phyloP scores from a whole-genome alignment of 805 yeast species.

The Yamadazyma nakazawae region DNA sequence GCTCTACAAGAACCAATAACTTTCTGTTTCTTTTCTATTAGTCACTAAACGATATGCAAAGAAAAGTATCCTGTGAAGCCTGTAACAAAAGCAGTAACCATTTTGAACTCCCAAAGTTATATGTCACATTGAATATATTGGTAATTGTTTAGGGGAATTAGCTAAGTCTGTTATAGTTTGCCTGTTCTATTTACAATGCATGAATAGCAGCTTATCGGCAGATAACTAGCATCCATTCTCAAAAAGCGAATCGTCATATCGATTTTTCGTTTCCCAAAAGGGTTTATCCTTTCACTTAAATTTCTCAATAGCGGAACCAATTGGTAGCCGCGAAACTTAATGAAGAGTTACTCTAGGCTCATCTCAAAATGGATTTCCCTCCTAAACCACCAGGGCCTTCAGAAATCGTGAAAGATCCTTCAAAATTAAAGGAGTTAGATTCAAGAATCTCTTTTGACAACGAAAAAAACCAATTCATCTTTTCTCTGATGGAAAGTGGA shows the following conservation, averaged over 20 bases:
- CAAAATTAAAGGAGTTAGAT: slow-evolving; percentile 18
- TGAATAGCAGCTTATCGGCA: too few relatives aligned
- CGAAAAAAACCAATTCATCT: slow-evolving; percentile 19
- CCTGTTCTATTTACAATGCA: too few relatives aligned
- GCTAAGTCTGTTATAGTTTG: too few relatives aligned
- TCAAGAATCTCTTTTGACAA: slow-evolving; percentile 24
- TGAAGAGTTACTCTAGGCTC: background rate
- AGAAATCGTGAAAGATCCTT: slow-evolving; percentile 13
- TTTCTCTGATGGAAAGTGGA: slow-evolving; percentile 13
- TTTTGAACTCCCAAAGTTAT: background rate
- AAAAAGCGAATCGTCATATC: too few relatives aligned
- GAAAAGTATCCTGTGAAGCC: slow-evolving; percentile 58
- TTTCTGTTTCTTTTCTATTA: slow-evolving; percentile 35
- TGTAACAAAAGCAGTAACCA: slow-evolving; percentile 31
- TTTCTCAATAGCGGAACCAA: too few relatives aligned
- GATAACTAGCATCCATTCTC: too few relatives aligned
- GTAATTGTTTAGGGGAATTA: too few relatives aligned
- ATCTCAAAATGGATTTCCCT: slow-evolving; percentile 13
- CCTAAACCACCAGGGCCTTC: slow-evolving; percentile 18
- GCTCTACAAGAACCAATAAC: slow-evolving; percentile 53
- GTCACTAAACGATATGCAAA: slow-evolving; percentile 41
- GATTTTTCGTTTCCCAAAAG: too few relatives aligned
- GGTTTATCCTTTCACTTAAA: too few relatives aligned
- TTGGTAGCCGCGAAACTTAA: background rate
- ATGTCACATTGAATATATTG: too few relatives aligned